Evolutionary conservation across 2,329 filamentous ascomycete species (phyloP), one percentile per base, ranked within the genome.

Genomic region (Coniochaeta ligniaria): DNA sequence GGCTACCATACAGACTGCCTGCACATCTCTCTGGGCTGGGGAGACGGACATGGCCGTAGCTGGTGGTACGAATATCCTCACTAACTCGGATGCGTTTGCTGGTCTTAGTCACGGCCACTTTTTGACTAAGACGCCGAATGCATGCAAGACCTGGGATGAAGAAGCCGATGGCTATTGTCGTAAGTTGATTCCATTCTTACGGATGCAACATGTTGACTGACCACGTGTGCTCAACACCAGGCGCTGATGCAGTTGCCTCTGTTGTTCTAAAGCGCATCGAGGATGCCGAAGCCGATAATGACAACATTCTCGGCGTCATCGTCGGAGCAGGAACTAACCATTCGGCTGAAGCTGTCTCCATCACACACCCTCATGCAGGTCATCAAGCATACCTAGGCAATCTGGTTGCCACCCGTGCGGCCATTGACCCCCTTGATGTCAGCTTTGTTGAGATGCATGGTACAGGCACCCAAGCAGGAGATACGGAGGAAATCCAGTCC

Each of bases 371-470:
- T 3, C 83, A 86, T 68, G 80, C 79, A 16, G 82, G 78, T 14
- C 79, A 81, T 0, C 85, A 87, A 66, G 77, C 82, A 59, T 79
- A 79, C 62, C 72, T 85, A 2, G 85, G 82, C 70, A 80, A 80
- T 64, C 76, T 86, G 7, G 24, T 52, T 9, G 26, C 26, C 6
- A 78, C 79, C 58, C 77, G 82, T 41, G 80, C 83, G 36, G 80
- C 80, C 62, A 74, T 86, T 26, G 80, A 85, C 65, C 83, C 84
- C 2, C 76, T 81, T 63, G 81, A 85, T 58, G 79, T 88, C 61
- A 80, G 78, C 69, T 87, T 86, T 65, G 81, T 88, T n/a, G 86
- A 89, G 69, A 84, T 88, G 79, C 86, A 89, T 69, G 86, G 86
- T 17, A 89, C 86, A 11, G 86, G 86, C 60, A 89, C 86, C 2